A percentile compares a stretch with the other conserved stretches of the same genome.
These are phyloP conservation scores for Zea mays DNA, from an alignment of 176 grass and related monocot genomes.

Conservation along the genomic window DNA sequence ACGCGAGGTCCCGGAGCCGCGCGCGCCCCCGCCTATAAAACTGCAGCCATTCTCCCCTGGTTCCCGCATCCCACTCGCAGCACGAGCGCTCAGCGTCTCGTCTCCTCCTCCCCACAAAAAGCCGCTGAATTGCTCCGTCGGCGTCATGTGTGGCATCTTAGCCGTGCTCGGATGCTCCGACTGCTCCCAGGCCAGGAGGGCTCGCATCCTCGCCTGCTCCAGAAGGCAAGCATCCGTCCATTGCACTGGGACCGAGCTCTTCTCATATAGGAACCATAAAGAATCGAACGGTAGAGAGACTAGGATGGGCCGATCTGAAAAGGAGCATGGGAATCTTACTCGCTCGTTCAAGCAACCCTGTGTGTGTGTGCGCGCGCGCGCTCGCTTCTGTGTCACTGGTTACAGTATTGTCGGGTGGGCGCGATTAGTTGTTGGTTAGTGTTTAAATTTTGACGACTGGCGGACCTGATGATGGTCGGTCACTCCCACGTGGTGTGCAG, in stretches of 20 bases:
- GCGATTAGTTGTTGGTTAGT: not conserved
- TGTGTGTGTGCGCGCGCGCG: not conserved
- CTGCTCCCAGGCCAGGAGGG: slow-evolving; percentile 69
- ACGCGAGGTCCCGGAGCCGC: slow-evolving; percentile 81
- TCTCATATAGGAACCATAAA: not conserved
- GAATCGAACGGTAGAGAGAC: slow-evolving; percentile 24
- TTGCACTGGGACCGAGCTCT: not conserved
- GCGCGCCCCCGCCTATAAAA: slow-evolving; percentile 53
- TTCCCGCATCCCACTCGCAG: slow-evolving; percentile 26
- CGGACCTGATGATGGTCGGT: not conserved
- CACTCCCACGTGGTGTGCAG: slow-evolving; percentile 35
- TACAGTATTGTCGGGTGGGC: not conserved
- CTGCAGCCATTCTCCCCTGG: not conserved
- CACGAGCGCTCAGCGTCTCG: not conserved
- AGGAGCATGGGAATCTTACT: slow-evolving; percentile 7
- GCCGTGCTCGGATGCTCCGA: slow-evolving; percentile 76
- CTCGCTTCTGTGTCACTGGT: not conserved
- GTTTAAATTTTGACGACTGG: not conserved
- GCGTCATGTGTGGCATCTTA: slow-evolving; percentile 75
- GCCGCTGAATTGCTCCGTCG: not conserved
- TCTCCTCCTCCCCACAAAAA: not conserved
- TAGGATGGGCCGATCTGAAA: not conserved
- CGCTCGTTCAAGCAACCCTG: not conserved
- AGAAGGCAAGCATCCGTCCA: slow-evolving; percentile 55
- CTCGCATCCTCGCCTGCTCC: slow-evolving; percentile 85